Conservation (phyloP, 108 stramenopile genomes). For the Conticribra guillardii region DNA sequence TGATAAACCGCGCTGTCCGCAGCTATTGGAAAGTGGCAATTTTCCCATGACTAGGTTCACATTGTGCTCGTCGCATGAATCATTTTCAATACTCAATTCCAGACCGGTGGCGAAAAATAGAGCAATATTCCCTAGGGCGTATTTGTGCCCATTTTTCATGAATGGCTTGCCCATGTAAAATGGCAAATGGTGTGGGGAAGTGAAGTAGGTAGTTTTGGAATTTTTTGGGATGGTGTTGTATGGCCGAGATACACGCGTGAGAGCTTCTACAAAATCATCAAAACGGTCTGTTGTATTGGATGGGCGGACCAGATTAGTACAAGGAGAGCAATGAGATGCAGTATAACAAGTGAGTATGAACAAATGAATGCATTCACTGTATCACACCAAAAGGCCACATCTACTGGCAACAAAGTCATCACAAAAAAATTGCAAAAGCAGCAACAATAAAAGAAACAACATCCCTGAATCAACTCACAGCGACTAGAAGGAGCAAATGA, state of each 20-base stretch:
- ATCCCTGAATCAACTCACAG: conserved; percentile 11
- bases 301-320: no score
- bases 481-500: conserved; percentile 28
- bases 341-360: no score
- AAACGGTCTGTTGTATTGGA: conserved; percentile 22
- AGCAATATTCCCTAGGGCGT: conserved; percentile 38
- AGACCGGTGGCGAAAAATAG: conserved; percentile 43
- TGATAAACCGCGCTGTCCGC: conserved; percentile 23
- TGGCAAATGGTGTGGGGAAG: conserved; percentile 17
- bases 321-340: no score
- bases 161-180: conserved; percentile 46
- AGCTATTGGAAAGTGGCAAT: conserved; percentile 26
- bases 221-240: neutral
- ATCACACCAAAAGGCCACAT: no score
- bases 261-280: conserved; percentile 32
- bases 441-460: neutral
- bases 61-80: conserved; percentile 41
- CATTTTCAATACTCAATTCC: conserved; percentile 41
- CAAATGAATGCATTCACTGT: no score
- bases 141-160: conserved; percentile 44
- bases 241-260: conserved; percentile 12
- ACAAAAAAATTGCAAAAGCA: neutral
- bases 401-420: neutral
- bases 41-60: conserved; percentile 20
- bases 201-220: conserved; percentile 9